phyloP scores from a whole-genome alignment of 345 rosid species.

The Carallia pectinifolia region DNA sequence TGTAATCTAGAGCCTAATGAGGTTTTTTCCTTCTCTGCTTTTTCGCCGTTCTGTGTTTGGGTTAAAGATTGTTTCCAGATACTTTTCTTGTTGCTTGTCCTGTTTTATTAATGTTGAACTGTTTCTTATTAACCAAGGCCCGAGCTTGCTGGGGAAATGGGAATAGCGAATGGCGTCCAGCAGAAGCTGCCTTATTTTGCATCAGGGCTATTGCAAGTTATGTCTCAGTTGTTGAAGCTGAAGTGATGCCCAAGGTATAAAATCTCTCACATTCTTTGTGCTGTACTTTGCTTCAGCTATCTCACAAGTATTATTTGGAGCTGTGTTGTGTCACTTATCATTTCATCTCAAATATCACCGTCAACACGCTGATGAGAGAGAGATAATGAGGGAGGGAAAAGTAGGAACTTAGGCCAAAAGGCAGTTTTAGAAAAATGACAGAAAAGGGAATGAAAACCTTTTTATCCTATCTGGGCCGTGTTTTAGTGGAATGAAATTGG shows the following conservation, averaged over 20 bases:
- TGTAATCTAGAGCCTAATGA: too few species aligned
- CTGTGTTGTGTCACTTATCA: not conserved
- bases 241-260: constrained; percentile 90
- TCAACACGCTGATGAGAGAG: not conserved
- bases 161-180: constrained; percentile 76
- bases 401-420: not conserved
- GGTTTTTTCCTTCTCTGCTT: too few species aligned
- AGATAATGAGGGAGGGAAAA: not conserved
- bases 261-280: constrained; percentile 15
- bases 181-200: constrained; percentile 97
- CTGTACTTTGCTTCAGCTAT: not conserved
- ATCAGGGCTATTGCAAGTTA: constrained; percentile 83
- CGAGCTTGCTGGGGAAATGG: constrained; percentile 66
- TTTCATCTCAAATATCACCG: too few species aligned
- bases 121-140: constrained; percentile 49
- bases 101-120: constrained; percentile 2
- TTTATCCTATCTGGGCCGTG: not conserved
- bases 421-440: not conserved
- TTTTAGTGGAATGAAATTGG: not conserved
- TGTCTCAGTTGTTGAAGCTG: constrained; percentile 75
- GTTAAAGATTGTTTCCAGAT: not conserved
- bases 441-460: not conserved
- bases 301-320: not conserved
- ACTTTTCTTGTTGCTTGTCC: not conserved
- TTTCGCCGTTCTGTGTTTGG: too few species aligned